Evolutionary conservation across 345 rosid genomes (phyloP), one percentile per base, ranked within the genome.

Genomic region (Geranium brycei): DNA sequence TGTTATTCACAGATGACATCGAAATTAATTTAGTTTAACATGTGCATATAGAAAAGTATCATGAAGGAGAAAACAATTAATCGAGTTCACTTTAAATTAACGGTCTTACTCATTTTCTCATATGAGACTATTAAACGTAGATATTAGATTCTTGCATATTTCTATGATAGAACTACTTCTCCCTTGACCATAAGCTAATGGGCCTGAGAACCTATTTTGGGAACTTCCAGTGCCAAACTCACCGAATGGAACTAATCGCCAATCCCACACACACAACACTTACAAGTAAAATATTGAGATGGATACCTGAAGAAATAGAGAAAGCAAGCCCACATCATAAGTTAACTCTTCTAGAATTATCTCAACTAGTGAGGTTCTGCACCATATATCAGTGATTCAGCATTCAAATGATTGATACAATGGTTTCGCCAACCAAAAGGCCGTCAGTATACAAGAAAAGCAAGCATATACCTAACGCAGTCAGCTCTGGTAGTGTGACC

Each of bases 311-410:
- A 90, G 80, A 77, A 83, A 88, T 63, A 78, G 78, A 62, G 73
- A 75, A 40, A 85, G 68, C 41, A 87, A 64, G 70, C 79, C 77
- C 62, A 40, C 62, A 63, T 87, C 75, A 55, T 90, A 93, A 53
- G 84, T 85, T 63, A 90, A 73, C 72, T 82, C 89, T 31, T 90
- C 95, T 31, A 90, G 62, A 55, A 93, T 77, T 61, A 90, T 82
- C 72, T 93, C 92, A 57, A 86, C 28, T 13, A 84, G 67, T 55
- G 90, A 91, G 28, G 87, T 85, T 72, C 97, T 85, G 84, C 73
- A 76, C 53, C 72, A 69, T 72, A 75, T 66, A n/a, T n/a, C 59
- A 74, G 63, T 58, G 8, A 62, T 67, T 32, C 41, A 35, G 5
- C 41, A 35, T 35, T 35, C 41, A 7, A 35, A 35, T 35, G 10